These are phyloP conservation scores for Ophidiomyces ophidiicola DNA, from an alignment of 2,329 filamentous ascomycete genomes.

Conservation along the genomic window DNA sequence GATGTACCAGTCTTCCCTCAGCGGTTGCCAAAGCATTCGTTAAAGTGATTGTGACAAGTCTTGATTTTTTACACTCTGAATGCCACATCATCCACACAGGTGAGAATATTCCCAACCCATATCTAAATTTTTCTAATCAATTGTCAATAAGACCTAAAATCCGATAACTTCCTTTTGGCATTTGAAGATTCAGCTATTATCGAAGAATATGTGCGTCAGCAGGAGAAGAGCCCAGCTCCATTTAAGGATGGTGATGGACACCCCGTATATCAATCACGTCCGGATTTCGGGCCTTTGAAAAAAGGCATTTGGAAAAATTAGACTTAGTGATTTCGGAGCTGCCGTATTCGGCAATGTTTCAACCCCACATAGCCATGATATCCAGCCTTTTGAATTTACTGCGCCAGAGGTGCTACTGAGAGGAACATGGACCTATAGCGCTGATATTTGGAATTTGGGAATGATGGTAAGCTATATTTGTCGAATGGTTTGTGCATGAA, in stretches of 20 bases:
- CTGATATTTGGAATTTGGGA: conserved; percentile 34
- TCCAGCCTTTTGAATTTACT: conserved; percentile 36
- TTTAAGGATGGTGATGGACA: conserved; percentile 15
- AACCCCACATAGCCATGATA: conserved; percentile 13
- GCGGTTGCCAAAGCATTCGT: conserved; percentile 22
- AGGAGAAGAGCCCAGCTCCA: too few species aligned
- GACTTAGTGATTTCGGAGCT: conserved; percentile 18
- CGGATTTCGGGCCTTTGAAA: conserved; percentile 18
- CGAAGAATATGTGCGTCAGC: too few species aligned
- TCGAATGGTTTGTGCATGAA: background rate
- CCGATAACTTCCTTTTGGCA: conserved; percentile 27
- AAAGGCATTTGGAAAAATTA: conserved; percentile 16
- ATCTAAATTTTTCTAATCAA: background rate
- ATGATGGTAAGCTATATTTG: conserved; percentile 21
- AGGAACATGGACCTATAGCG: conserved; percentile 28
- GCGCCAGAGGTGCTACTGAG: conserved; percentile 33
- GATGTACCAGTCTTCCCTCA: conserved; percentile 17
- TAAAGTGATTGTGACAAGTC: conserved; percentile 24
- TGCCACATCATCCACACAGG: conserved; percentile 31
- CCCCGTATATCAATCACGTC: conserved; percentile 18
- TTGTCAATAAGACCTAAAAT: conserved; percentile 24
- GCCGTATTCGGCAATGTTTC: conserved; percentile 19
- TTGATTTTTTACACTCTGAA: conserved; percentile 32
- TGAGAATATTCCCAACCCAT: conserved; percentile 11
- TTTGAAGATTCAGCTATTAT: conserved; percentile 17